Conservation (phyloP, 148 eudicot species). For the Pharnaceum exiguum region DNA sequence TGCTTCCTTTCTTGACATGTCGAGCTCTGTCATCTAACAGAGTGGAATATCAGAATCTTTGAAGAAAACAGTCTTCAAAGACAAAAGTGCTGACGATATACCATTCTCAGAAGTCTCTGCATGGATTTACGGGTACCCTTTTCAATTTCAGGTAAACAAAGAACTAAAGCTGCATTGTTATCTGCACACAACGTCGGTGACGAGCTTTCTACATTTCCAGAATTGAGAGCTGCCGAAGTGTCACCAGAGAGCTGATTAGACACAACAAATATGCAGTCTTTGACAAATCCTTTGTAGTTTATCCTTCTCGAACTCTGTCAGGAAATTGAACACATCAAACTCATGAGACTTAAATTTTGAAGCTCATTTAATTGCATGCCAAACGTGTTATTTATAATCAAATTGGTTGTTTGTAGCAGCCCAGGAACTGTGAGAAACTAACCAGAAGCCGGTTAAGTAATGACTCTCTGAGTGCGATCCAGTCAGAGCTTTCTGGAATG, state of each 20-base stretch:
- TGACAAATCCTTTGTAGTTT: conserved; percentile 63
- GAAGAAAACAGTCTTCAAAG: neutral
- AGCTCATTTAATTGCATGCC: neutral
- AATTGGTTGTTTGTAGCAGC: too few species aligned
- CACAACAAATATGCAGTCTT: conserved; percentile 46
- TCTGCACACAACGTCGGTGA: conserved; percentile 10
- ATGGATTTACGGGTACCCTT: conserved; percentile 37
- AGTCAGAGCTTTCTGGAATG: conserved; percentile 53
- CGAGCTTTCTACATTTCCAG: conserved; percentile 20
- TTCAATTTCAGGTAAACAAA: conserved; percentile 62
- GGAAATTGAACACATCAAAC: neutral
- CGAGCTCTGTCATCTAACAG: conserved; percentile 68
- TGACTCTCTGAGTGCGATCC: conserved; percentile 69
- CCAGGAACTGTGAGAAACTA: conserved; percentile 12
- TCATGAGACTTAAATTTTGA: neutral
- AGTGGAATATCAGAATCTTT: conserved; percentile 9
- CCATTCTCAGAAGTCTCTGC: conserved; percentile 66
- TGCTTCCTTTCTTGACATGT: conserved; percentile 61
- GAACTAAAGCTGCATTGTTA: conserved; percentile 34
- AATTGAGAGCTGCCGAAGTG: conserved; percentile 16
- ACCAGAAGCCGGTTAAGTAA: conserved; percentile 77
- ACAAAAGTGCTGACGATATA: conserved; percentile 23
- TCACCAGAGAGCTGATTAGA: conserved; percentile 24
- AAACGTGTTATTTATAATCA: too few species aligned
- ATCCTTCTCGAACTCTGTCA: conserved; percentile 74